Conservation (phyloP, 371 early-diverging fungal species). For the Apophysomyces elegans region DNA sequence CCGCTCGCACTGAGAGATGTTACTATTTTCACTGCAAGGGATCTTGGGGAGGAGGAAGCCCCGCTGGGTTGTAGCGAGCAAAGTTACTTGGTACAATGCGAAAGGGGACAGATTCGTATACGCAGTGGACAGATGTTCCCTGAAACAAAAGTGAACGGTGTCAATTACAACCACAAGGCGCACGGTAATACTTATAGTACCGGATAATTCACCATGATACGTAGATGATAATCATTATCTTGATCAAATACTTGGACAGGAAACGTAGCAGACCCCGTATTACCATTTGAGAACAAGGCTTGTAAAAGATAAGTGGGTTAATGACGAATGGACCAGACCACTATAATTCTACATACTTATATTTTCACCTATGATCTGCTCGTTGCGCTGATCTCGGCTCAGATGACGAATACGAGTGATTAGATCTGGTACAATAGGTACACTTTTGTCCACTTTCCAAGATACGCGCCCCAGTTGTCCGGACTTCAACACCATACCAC, state of each 20-base stretch:
- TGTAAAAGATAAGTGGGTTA: background rate
- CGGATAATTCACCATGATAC: constrained; percentile 43
- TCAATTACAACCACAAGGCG: background rate
- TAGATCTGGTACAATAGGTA: constrained; percentile 24
- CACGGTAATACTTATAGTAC: background rate
- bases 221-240: constrained; percentile 37
- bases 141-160: background rate
- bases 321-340: background rate
- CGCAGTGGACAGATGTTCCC: constrained; percentile 32
- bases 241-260: constrained; percentile 25
- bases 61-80: background rate
- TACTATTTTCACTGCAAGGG: too few relatives aligned
- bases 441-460: constrained; percentile 34
- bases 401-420: constrained; percentile 43
- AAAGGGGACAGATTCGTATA: constrained; percentile 40
- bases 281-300: constrained; percentile 26
- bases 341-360: constrained; percentile 23
- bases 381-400: constrained; percentile 39
- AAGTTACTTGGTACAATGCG: constrained; percentile 14
- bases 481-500: constrained; percentile 29
- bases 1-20: too few relatives aligned
- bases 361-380: constrained; percentile 38
- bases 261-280: constrained; percentile 26
- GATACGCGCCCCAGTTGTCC: constrained; percentile 27
- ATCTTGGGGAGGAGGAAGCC: background rate